Evolutionary conservation across 2,329 filamentous ascomycete genomes (phyloP).

Genomic region (Pyricularia sp.): DNA sequence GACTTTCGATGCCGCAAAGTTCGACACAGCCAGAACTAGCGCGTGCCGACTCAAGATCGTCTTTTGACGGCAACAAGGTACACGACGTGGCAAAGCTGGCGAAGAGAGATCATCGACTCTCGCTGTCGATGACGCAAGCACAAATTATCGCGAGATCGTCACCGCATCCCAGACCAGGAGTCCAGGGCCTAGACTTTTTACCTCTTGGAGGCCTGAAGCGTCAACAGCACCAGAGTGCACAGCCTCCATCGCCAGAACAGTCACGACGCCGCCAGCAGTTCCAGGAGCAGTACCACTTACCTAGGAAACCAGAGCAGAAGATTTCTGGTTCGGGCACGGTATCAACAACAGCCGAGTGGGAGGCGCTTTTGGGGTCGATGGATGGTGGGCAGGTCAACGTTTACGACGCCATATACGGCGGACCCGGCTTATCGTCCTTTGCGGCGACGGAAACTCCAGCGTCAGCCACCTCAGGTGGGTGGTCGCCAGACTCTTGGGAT

Average conservation of each 20-base stretch:
- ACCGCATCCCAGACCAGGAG: constrained; percentile 16
- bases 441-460: constrained; percentile 26
- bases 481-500: constrained; percentile 47
- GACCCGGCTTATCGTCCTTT: constrained; percentile 33
- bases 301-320: constrained; percentile 22
- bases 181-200: constrained; percentile 47
- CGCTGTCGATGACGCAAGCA: constrained; percentile 25
- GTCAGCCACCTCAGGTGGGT: constrained; percentile 26
- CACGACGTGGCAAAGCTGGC: constrained; percentile 22
- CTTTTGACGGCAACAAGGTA: constrained; percentile 25
- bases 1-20: constrained; percentile 38
- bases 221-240: constrained; percentile 26
- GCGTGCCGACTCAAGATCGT: constrained; percentile 29
- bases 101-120: constrained; percentile 35
- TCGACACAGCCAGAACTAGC: constrained; percentile 24
- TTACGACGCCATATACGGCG: constrained; percentile 72
- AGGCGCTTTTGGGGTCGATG: constrained; percentile 64
- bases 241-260: constrained; percentile 34
- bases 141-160: constrained; percentile 25
- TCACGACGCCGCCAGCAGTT: constrained; percentile 24
- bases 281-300: constrained; percentile 20
- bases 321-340: constrained; percentile 21
- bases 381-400: constrained; percentile 71
- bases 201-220: constrained; percentile 26
- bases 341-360: constrained; percentile 60